A percentile compares a stretch with the other conserved stretches of the same genome.
Evolutionary conservation across 441 rosid species (phyloP).

Genomic region (Arabidopsis lyrata): DNA sequence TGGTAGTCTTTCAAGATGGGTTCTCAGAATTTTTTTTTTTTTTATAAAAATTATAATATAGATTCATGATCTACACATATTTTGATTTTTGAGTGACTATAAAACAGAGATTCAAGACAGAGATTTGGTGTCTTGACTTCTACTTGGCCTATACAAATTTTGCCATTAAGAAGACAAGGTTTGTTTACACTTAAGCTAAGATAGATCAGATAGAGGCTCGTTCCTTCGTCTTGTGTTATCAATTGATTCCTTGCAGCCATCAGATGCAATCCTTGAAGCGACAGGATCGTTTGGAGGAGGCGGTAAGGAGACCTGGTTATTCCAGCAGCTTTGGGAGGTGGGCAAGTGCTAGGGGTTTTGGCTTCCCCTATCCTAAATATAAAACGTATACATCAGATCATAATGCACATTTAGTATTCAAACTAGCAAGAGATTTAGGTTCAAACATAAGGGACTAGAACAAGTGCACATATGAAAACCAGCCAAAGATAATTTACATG

Average conservation of each 20-base stretch:
- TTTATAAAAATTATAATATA: too few species aligned
- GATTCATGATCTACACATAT: too few species aligned
- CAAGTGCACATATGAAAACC: not conserved
- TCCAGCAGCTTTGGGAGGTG: conserved; percentile 71
- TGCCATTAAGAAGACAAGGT: conserved; percentile 3
- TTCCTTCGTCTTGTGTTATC: conserved; percentile 47
- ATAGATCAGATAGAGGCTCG: conserved; percentile 74
- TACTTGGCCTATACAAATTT: too few species aligned
- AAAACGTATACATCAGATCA: not conserved
- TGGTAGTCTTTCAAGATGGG: too few species aligned
- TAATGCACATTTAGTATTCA: not conserved
- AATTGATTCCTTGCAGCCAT: conserved; percentile 38
- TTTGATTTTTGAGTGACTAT: too few species aligned
- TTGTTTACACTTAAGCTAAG: conserved; percentile 77
- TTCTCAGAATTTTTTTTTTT: too few species aligned
- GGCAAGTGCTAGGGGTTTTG: conserved; percentile 70
- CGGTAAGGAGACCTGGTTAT: conserved; percentile 82
- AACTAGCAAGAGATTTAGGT: conserved; percentile 25
- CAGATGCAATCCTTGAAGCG: conserved; percentile 56
- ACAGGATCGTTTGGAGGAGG: conserved; percentile 96
- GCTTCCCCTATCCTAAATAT: conserved; percentile 71
- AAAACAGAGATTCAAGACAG: too few species aligned
- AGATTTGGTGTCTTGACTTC: too few species aligned
- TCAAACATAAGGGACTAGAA: conserved; percentile 7
- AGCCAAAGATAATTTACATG: conserved; percentile 18